Evolutionary conservation across 1,139 yeast species (phyloP).

Genomic region (Saccharomyces hybrid): DNA sequence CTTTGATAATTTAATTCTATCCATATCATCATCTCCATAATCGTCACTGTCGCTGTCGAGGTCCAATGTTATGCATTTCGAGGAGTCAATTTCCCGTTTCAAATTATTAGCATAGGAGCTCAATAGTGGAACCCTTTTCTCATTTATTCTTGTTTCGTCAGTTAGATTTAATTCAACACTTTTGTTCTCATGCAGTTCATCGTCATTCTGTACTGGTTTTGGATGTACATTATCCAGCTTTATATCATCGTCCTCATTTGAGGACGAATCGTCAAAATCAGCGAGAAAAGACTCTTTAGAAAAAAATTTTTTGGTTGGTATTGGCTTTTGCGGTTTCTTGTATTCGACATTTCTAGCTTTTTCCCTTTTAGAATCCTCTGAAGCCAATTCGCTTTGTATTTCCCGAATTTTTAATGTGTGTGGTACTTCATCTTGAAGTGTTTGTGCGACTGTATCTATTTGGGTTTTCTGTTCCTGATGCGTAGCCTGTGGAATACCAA

Average conservation of each 20-base stretch:
- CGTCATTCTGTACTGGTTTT: not conserved
- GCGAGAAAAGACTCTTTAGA: conserved; percentile 17
- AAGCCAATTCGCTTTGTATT: conserved; percentile 12
- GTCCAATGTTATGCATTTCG: conserved; percentile 13
- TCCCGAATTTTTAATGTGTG: conserved; percentile 13
- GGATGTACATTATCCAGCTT: not conserved
- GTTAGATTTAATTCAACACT: not conserved
- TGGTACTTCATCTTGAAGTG: not conserved
- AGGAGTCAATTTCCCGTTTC: conserved; percentile 10
- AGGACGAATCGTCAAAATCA: conserved; percentile 15
- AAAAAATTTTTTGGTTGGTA: conserved; percentile 8
- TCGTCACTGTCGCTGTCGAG: conserved; percentile 14
- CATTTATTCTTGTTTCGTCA: not conserved
- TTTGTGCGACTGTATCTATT: not conserved
- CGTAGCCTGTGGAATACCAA: not conserved
- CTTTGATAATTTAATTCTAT: not conserved
- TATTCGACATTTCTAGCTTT: conserved; percentile 9
- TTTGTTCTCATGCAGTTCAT: not conserved
- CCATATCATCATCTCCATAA: conserved; percentile 11
- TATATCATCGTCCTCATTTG: not conserved
- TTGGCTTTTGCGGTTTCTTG: conserved; percentile 2
- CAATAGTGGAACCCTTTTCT: conserved; percentile 5
- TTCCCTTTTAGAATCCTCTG: conserved; percentile 6
- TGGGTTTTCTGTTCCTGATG: conserved; percentile 1
- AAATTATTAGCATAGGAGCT: conserved; percentile 18